A percentile compares a stretch with the other conserved stretches of the same genome.
phyloP scores from a whole-genome alignment of 805 yeast species.

The Pichia heedii region DNA sequence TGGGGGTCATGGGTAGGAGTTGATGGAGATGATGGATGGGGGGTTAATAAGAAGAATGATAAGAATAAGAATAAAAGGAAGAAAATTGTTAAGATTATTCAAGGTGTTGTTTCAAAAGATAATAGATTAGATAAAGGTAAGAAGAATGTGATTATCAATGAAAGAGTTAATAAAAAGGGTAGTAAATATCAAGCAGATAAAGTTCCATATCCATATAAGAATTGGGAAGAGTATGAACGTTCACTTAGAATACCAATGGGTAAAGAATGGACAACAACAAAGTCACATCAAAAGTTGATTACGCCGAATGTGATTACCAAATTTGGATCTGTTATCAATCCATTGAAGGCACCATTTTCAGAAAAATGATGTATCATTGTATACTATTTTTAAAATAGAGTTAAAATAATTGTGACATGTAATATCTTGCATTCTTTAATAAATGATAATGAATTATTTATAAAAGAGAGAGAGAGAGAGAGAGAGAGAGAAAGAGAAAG shows the following conservation, averaged over 20 bases:
- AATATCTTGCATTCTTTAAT: too few species aligned
- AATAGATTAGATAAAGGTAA: slow-evolving; percentile 71
- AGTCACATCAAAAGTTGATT: slow-evolving; percentile 76
- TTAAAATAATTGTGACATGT: neutral
- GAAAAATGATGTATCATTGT: slow-evolving; percentile 4
- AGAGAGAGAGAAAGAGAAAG: too few species aligned
- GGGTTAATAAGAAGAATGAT: slow-evolving; percentile 26
- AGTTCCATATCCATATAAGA: slow-evolving; percentile 95
- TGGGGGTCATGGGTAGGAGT: slow-evolving; percentile 98
- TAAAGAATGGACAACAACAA: slow-evolving; percentile 89
- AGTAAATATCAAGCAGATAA: slow-evolving; percentile 75
- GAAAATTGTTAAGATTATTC: slow-evolving; percentile 58
- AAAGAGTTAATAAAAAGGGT: slow-evolving; percentile 74
- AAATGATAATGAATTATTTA: too few species aligned
- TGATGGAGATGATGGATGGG: slow-evolving; percentile 20
- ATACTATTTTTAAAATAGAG: neutral
- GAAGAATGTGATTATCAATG: slow-evolving; percentile 83
- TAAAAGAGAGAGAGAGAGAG: too few species aligned
- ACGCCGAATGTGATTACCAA: slow-evolving; percentile 84
- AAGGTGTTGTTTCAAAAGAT: slow-evolving; percentile 65
- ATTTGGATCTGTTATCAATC: slow-evolving; percentile 86
- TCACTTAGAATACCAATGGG: slow-evolving; percentile 94
- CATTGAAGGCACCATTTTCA: slow-evolving; percentile 78
- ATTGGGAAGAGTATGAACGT: slow-evolving; percentile 89
- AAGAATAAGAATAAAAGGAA: slow-evolving; percentile 45